Evolutionary conservation across 352 stramenopile species (phyloP).

Genomic region (Phytophthora sansomeana): DNA sequence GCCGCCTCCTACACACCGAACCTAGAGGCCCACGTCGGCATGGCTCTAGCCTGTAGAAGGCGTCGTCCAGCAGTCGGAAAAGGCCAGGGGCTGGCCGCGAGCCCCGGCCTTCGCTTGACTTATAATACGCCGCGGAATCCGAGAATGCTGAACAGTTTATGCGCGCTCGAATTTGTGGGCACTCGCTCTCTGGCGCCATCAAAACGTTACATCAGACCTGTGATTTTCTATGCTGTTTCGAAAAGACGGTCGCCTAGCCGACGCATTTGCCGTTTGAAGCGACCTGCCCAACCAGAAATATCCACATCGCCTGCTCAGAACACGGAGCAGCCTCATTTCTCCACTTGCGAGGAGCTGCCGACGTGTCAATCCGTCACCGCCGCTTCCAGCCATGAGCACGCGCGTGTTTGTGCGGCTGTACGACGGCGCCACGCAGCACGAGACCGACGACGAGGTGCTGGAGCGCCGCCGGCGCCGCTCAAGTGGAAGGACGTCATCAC

Average conservation of each 20-base stretch:
- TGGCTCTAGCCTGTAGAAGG: constrained; percentile 34
- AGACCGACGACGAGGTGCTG: constrained; percentile 74
- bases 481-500: constrained; percentile 71
- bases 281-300: constrained; percentile 26
- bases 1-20: constrained; percentile 25
- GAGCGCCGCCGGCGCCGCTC: constrained; percentile 66
- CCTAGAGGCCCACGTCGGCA: not conserved
- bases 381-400: constrained; percentile 49
- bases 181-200: constrained; percentile 23
- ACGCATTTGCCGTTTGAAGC: not conserved
- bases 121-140: not conserved
- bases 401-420: constrained; percentile 86
- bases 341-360: constrained; percentile 34
- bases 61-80: constrained; percentile 33
- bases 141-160: too few relatives aligned
- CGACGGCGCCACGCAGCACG: constrained; percentile 52
- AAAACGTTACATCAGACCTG: constrained; percentile 9
- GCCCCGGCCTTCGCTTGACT: constrained; percentile 11
- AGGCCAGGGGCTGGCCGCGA: not conserved
- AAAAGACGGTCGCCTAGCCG: constrained; percentile 5
- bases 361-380: not conserved
- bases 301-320: constrained; percentile 29
- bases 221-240: constrained; percentile 1
- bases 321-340: constrained; percentile 35
- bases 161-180: constrained; percentile 45